Evolutionary conservation across 495 filamentous ascomycete species (phyloP).

Genomic region (Cryomyces minteri): DNA sequence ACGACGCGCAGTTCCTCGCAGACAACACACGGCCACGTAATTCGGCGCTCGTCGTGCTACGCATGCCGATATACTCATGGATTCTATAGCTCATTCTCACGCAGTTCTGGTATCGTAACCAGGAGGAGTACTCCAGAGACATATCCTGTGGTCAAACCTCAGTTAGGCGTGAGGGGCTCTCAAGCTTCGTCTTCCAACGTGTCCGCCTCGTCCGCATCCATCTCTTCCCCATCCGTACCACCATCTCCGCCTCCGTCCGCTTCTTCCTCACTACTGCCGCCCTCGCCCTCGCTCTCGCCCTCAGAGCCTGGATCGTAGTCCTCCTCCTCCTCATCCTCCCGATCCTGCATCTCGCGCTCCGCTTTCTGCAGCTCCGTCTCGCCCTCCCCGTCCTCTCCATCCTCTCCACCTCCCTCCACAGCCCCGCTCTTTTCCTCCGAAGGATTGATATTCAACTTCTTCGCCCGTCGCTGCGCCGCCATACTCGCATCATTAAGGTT

Average conservation of each 20-base stretch:
- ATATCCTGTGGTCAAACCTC: too few species aligned
- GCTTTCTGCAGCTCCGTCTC: conserved; percentile 40
- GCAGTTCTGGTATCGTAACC: too few species aligned
- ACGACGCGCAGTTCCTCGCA: too few species aligned
- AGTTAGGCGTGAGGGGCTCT: too few species aligned
- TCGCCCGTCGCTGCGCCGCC: conserved; percentile 74
- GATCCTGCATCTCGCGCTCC: conserved; percentile 40
- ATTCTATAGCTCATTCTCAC: too few species aligned
- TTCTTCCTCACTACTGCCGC: conserved; percentile 27
- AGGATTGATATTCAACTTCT: conserved; percentile 53
- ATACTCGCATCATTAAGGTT: conserved; percentile 79
- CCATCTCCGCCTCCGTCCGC: conserved; percentile 30
- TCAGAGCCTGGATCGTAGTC: conserved; percentile 75
- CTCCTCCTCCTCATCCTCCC: conserved; percentile 75
- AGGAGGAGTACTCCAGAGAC: too few species aligned
- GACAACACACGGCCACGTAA: too few species aligned
- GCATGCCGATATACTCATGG: too few species aligned
- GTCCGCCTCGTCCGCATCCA: conserved; percentile 21
- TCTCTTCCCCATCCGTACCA: conserved; percentile 30
- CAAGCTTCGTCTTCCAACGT: conserved; percentile 3
- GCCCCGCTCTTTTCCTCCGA: too few species aligned
- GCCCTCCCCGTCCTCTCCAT: conserved; percentile 8
- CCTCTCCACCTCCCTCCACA: conserved; percentile 6
- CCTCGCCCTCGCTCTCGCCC: conserved; percentile 49
- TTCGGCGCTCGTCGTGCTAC: too few species aligned